Percentiles rank a stretch among this genome's conserved stretches.
These are phyloP conservation scores for Handroanthus guayacan DNA, from an alignment of 257 asterid species.

Conservation along the genomic window DNA sequence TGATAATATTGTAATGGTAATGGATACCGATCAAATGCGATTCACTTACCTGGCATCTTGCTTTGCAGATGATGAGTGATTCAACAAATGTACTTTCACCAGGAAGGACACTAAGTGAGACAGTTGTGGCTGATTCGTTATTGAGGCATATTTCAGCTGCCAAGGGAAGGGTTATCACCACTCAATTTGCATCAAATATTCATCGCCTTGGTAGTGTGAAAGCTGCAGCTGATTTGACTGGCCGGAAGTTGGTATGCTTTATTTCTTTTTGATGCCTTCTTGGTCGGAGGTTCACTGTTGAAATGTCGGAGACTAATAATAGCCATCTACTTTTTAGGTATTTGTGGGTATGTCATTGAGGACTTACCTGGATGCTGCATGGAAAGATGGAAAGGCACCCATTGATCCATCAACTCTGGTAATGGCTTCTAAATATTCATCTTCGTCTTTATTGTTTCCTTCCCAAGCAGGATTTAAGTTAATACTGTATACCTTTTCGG, in stretches of 20 bases:
- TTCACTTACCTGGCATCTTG: conserved; percentile 32
- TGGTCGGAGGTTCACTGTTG: conserved; percentile 16
- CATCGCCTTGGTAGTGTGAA: conserved; percentile 98
- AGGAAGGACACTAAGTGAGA: conserved; percentile 95
- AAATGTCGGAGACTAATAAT: conserved; percentile 39
- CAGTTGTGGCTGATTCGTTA: conserved; percentile 90
- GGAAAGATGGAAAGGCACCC: conserved; percentile 98
- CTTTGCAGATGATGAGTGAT: conserved; percentile 97
- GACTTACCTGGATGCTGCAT: conserved; percentile 99
- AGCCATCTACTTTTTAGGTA: conserved; percentile 55
- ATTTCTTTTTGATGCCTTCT: conserved; percentile 20
- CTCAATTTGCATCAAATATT: conserved; percentile 97
- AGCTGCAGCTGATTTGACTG: conserved; percentile 99
- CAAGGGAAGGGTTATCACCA: conserved; percentile 89
- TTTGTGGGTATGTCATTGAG: conserved; percentile 99
- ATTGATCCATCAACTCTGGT: conserved; percentile 99
- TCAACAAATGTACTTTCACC: conserved; percentile 97
- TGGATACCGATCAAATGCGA: conserved; percentile 26
- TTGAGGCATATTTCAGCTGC: conserved; percentile 85
- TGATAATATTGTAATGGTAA: conserved; percentile 17
- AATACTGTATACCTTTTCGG: background rate
- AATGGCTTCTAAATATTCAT: conserved; percentile 39
- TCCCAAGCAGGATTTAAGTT: conserved; percentile 19
- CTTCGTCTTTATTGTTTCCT: conserved; percentile 19
- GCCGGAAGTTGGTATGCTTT: conserved; percentile 87